phyloP scores from a whole-genome alignment of 306 rosid genomes.

The Acacia acuminata region DNA sequence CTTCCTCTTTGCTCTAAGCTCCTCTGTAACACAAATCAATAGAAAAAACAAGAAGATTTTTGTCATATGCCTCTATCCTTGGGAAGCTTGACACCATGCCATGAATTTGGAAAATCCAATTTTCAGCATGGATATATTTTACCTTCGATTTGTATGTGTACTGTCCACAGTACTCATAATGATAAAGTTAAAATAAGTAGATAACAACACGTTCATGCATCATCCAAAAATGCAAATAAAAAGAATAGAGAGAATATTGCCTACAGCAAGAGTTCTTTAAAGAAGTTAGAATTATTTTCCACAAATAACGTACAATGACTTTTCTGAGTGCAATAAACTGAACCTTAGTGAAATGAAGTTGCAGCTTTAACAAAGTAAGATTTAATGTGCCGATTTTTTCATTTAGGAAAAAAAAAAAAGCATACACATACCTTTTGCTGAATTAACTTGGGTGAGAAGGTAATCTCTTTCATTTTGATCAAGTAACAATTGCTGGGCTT shows the following conservation, averaged over 20 bases:
- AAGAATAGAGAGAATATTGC: not conserved
- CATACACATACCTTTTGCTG: slow-evolving; percentile 84
- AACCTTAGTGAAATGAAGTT: slow-evolving; percentile 12
- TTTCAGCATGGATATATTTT: not conserved
- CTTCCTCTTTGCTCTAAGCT: slow-evolving; percentile 90
- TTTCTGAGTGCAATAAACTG: not conserved
- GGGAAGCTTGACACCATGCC: not conserved
- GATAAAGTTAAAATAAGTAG: not conserved
- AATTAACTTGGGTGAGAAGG: slow-evolving; percentile 76
- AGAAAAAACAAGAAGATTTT: slow-evolving; percentile 31
- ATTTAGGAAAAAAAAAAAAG: not conserved
- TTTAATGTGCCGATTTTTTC: slow-evolving; percentile 4
- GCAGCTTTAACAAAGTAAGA: slow-evolving; percentile 17
- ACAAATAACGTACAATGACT: not conserved
- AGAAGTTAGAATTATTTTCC: slow-evolving; percentile 5
- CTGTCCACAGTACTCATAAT: slow-evolving; percentile 22
- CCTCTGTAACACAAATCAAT: slow-evolving; percentile 69
- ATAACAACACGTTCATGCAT: slow-evolving; percentile 9
- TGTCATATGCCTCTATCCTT: slow-evolving; percentile 17
- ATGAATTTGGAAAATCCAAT: slow-evolving; percentile 10
- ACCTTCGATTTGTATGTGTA: not conserved
- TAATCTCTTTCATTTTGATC: slow-evolving; percentile 94
- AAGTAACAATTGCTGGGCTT: slow-evolving; percentile 92
- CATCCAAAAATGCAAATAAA: slow-evolving; percentile 3
- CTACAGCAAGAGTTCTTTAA: slow-evolving; percentile 1